Evolutionary conservation across 140 eudicot species (phyloP).

Genomic region (Bidens hawaiensis): DNA sequence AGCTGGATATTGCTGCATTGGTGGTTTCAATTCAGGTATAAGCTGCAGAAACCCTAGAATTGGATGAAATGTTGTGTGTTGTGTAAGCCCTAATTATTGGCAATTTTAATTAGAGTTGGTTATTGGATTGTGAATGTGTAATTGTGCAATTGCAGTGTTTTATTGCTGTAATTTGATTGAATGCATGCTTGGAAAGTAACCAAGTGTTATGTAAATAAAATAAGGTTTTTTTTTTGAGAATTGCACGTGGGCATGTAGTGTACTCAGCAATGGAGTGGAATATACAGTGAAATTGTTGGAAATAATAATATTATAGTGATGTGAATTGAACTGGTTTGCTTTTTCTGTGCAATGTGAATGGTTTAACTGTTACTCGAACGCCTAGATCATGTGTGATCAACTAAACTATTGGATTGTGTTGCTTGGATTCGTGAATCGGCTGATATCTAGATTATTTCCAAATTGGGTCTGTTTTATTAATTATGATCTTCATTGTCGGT

Average conservation of each 20-base stretch:
- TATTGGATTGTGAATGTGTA: constrained; percentile 21
- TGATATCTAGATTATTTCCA: constrained; percentile 12
- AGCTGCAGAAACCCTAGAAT: constrained; percentile 45
- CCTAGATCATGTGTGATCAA: background rate
- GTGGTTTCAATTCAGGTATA: constrained; percentile 60
- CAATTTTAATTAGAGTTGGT: constrained; percentile 15
- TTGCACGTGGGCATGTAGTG: constrained; percentile 14
- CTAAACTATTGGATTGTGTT: background rate
- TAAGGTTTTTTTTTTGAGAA: background rate
- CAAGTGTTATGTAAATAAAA: background rate
- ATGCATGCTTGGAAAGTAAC: constrained; percentile 17
- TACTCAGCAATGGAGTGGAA: constrained; percentile 5
- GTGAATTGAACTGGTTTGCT: constrained; percentile 5
- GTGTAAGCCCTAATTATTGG: constrained; percentile 35
- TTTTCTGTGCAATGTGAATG: constrained; percentile 11
- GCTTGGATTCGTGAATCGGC: constrained; percentile 17
- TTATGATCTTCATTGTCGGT: background rate
- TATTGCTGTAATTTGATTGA: constrained; percentile 34
- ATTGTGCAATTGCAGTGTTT: constrained; percentile 13
- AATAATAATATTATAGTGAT: background rate
- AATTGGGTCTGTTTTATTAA: background rate
- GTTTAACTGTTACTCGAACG: constrained; percentile 8
- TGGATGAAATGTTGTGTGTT: constrained; percentile 24
- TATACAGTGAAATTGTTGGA: constrained; percentile 1
- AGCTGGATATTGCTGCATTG: constrained; percentile 29